These are phyloP conservation scores for Helicostylum pulchrum DNA, from an alignment of 192 early-diverging fungal species.

Conservation along the genomic window DNA sequence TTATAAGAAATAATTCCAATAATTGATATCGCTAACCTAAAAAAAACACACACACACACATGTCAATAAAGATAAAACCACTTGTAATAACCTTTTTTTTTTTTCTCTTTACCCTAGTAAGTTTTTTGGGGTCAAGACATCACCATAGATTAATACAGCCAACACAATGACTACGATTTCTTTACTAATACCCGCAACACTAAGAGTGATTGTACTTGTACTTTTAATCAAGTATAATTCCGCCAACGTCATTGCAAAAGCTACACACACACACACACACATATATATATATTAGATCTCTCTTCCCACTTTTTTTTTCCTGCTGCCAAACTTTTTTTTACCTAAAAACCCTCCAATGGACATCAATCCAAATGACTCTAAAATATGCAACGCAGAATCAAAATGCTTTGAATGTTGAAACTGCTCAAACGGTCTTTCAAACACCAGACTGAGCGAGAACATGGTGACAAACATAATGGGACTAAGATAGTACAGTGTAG, in stretches of 20 bases:
- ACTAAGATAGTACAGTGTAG: conserved; percentile 69
- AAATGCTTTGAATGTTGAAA: conserved; percentile 54
- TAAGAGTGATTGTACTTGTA: conserved; percentile 77
- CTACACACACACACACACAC: conserved; percentile 25
- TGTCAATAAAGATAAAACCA: no score
- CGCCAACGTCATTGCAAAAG: conserved; percentile 75
- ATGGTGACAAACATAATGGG: conserved; percentile 77
- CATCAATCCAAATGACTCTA: conserved; percentile 52
- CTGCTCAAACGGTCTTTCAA: conserved; percentile 54
- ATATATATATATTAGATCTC: neutral
- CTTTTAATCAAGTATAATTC: conserved; percentile 77
- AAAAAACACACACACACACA: neutral
- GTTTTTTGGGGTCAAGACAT: conserved; percentile 63
- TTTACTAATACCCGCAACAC: conserved; percentile 77
- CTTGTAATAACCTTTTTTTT: no score
- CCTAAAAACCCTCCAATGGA: conserved; percentile 62
- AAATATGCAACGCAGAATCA: conserved; percentile 32
- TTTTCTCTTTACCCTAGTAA: conserved; percentile 57
- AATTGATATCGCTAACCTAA: conserved; percentile 34
- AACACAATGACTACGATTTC: conserved; percentile 76
- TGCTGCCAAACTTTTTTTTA: conserved; percentile 8
- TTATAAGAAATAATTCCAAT: conserved; percentile 46
- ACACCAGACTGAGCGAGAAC: conserved; percentile 47
- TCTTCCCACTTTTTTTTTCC: neutral
- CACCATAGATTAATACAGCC: conserved; percentile 68